These are phyloP conservation scores for Pelargonium myrrhifolium DNA, from an alignment of 441 rosid genomes.

Conservation along the genomic window DNA sequence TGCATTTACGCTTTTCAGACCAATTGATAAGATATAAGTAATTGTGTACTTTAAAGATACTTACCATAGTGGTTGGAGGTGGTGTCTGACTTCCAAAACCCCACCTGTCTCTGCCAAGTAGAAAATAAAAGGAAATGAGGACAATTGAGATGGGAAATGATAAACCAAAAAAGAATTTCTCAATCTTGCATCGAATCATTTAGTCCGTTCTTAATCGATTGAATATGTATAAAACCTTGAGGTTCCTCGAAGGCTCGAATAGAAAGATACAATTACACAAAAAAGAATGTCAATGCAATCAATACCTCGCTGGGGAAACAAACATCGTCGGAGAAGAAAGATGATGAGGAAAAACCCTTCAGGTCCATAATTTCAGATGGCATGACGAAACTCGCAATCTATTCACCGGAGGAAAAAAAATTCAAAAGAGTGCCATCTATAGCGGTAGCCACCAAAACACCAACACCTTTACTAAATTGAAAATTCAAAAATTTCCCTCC, in stretches of 20 bases:
- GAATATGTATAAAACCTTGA: neutral
- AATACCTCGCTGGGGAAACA: slow-evolving; percentile 37
- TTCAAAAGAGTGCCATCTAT: too few species aligned
- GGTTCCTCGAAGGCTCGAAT: neutral
- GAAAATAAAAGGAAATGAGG: slow-evolving; percentile 11
- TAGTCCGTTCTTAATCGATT: neutral
- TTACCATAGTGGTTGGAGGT: slow-evolving; percentile 33
- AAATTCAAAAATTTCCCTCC: slow-evolving; percentile 8
- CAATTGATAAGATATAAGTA: too few species aligned
- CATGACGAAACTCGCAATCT: slow-evolving; percentile 23
- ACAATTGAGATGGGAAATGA: neutral
- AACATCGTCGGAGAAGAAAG: slow-evolving; percentile 29
- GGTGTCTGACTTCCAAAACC: slow-evolving; percentile 40
- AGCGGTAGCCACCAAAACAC: too few species aligned
- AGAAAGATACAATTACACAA: neutral
- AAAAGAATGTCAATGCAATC: slow-evolving; percentile 8
- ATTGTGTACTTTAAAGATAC: slow-evolving; percentile 19
- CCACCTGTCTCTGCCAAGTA: slow-evolving; percentile 38
- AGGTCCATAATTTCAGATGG: slow-evolving; percentile 36
- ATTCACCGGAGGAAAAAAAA: neutral
- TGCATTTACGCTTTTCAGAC: too few species aligned
- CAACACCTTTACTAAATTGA: neutral
- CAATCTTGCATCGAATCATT: neutral
- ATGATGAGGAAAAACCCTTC: slow-evolving; percentile 32
- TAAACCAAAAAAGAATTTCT: neutral